These are phyloP conservation scores for Fusarium beomiforme DNA, from an alignment of 2,329 filamentous ascomycete genomes.

Conservation along the genomic window DNA sequence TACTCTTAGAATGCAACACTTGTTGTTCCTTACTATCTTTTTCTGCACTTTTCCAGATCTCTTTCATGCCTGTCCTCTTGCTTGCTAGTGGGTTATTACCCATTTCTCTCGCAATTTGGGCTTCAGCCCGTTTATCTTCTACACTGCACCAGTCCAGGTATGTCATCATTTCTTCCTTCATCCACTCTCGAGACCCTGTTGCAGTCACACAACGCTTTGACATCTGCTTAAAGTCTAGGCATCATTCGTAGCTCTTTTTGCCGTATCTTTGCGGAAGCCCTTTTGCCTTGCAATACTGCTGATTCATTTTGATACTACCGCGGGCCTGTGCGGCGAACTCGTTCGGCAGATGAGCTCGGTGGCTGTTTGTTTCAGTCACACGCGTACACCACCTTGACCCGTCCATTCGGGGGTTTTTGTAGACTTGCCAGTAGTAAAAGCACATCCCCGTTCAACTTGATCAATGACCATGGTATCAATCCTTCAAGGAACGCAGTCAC, in stretches of 20 bases:
- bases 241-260: slow-evolving; percentile 34
- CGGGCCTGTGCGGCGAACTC: slow-evolving; percentile 20
- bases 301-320: slow-evolving; percentile 30
- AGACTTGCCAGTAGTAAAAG: no score
- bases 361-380: no score
- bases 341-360: no score
- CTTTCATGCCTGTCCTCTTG: not conserved
- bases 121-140: not conserved
- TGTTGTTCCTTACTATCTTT: not conserved
- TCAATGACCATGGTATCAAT: no score
- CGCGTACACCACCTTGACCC: no score
- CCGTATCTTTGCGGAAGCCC: slow-evolving; percentile 28
- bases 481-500: no score
- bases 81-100: not conserved
- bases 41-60: not conserved
- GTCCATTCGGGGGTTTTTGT: no score
- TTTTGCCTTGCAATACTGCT: slow-evolving; percentile 29
- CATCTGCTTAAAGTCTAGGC: slow-evolving; percentile 33
- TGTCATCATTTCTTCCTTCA: not conserved
- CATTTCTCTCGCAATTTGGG: not conserved
- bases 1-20: not conserved
- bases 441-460: no score
- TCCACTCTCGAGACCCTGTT: slow-evolving; percentile 14
- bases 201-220: slow-evolving; percentile 18
- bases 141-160: not conserved